Percentiles rank a stretch among this genome's conserved stretches.
These are phyloP conservation scores for Russula sp. DNA, from an alignment of 768 basidiomycete species.

Conservation along the genomic window DNA sequence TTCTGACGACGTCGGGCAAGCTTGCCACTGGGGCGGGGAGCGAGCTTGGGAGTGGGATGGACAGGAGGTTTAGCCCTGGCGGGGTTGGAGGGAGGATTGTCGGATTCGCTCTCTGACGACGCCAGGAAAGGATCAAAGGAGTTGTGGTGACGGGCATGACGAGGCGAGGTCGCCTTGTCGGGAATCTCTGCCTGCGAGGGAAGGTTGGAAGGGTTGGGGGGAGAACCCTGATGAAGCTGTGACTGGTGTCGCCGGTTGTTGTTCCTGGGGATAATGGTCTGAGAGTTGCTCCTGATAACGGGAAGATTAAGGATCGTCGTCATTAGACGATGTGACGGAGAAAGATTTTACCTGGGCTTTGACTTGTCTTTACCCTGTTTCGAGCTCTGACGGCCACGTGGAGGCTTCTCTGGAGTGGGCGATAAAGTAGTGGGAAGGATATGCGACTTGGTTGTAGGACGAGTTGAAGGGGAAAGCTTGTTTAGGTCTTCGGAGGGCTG, in stretches of 20 bases:
- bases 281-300: constrained; percentile 41
- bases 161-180: constrained; percentile 28
- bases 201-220: constrained; percentile 38
- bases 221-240: constrained; percentile 54
- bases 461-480: constrained; percentile 29
- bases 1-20: constrained; percentile 53
- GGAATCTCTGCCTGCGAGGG: constrained; percentile 64
- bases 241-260: constrained; percentile 41
- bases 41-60: constrained; percentile 37
- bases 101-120: constrained; percentile 34
- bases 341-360: constrained; percentile 35
- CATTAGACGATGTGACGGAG: background rate
- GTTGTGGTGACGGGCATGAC: constrained; percentile 34
- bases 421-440: constrained; percentile 12
- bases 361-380: constrained; percentile 42
- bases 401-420: constrained; percentile 28
- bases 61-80: constrained; percentile 27
- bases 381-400: constrained; percentile 32
- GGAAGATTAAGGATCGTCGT: background rate
- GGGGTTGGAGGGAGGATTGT: constrained; percentile 32
- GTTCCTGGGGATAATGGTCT: constrained; percentile 35
- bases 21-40: constrained; percentile 48
- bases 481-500: constrained; percentile 30
- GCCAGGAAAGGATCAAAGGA: constrained; percentile 46
- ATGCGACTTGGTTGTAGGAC: constrained; percentile 2